Base-by-base conservation (phyloP, 805 yeast species). In the Lipomyces anomalus region DNA sequence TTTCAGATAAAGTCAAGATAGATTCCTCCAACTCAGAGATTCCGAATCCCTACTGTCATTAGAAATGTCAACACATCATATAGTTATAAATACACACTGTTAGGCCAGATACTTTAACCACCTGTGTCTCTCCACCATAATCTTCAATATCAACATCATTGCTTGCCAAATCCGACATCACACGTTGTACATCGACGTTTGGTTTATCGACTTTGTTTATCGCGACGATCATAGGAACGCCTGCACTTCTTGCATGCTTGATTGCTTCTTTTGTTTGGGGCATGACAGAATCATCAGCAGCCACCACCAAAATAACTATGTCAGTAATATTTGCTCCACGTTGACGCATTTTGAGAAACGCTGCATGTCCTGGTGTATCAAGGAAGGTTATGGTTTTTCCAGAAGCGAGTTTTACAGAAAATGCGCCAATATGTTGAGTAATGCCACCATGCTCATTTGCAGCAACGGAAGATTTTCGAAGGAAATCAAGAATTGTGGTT, bases 321-420 rank as follows among this genome's bases (percentile, higher is more conserved):
- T 92, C 98, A 0, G 98, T 92, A 35, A 89, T 78, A 55, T 78
- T 82, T 0, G 98, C 97, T 38, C 98, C 98, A 56, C 98, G 75
- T 66, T 90, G 94, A 56, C 98, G 77, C 95, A 92, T 88, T 59
- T 88, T 88, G 53, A 92, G 69, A 61, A 92, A 92, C 0, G 97
- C 97, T 7, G 96, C 94, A 67, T 92, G 98, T 0, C 98, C 98
- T 0, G 98, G 98, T 0, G 98, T 92, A 64, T 92, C 98, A 50
- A 92, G 72, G 55, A 92, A 90, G 0, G 97, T 90, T 53, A 92
- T 85, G 35, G 69, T 69, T 61, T 82, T 83, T 57, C 82, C 79
- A 0, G 92, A 76, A 0, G 92, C 89, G 0, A 95, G 76, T n/a
- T 16, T 5, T 17, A 17, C 43, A 13, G 90, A 82, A 58, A 92